Evolutionary conservation across 768 basidiomycete genomes (phyloP), one percentile per base, ranked within the genome.

Genomic region (Trametes punicea): DNA sequence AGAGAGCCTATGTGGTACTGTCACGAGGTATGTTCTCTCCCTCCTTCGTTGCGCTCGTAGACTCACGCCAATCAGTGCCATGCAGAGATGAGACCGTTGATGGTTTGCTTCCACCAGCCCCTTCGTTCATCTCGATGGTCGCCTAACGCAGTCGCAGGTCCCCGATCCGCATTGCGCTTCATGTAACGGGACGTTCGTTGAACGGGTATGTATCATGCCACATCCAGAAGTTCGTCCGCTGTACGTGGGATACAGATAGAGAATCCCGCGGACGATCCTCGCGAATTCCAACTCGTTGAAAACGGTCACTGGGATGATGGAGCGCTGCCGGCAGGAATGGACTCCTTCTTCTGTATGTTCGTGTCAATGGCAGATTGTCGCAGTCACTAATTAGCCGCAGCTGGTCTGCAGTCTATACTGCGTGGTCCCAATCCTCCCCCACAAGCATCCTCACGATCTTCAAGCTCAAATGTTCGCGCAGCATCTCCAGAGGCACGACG

Each of bases 11-110:
- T 89, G 64, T 92, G 89, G 89, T 90, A 75, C 64, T 91, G 89
- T 61, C 87, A 91, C 66, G 75, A 88, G 73, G 88, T 84, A 39
- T 15, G 71, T 65, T 3, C 29, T 21, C 21, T 7, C 30, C n/a
- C 26, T 59, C 33, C 50, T 10, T 16, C 7, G 5, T 40, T 53
- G 21, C 49, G 9, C 49, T 31, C 6, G 51, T 46, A 29, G 40
- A 56, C 42, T 44, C 8, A 44, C 29, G 26, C 7, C 21, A 4
- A 11, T 10, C 65, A 94, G 93, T 96, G 93, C 67, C 79, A 85
- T 68, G 84, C 88, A 50, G 90, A 95, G 73, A 94, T 91, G 90
- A 75, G 87, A 49, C 91, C 93, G 1, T 73, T 93, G 42, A 91
- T 89, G 88, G 90, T 92, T 61, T 38, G 57, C 56, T 55, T 15